These are phyloP conservation scores for Mycosphaerella sp. DNA, from an alignment of 2,329 filamentous ascomycete species.

Conservation along the genomic window DNA sequence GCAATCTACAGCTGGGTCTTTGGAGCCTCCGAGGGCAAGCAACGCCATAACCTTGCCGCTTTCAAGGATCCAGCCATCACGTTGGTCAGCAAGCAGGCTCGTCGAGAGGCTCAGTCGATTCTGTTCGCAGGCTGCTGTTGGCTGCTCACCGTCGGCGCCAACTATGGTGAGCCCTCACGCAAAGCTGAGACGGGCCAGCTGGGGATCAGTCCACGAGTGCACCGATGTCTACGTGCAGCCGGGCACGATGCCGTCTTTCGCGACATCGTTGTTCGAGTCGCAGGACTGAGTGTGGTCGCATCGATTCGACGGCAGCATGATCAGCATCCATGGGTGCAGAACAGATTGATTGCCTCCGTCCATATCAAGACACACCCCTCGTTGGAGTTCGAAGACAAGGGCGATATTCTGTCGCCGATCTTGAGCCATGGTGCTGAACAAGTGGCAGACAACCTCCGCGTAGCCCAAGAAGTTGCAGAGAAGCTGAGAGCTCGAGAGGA, in stretches of 20 bases:
- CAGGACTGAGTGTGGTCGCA: neutral
- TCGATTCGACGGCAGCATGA: neutral
- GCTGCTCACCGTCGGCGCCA: conserved; percentile 5
- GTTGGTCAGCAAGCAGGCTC: conserved; percentile 1
- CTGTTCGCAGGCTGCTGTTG: conserved; percentile 8
- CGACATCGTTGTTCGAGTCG: conserved; percentile 1
- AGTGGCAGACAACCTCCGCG: neutral
- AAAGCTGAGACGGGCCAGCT: conserved; percentile 1
- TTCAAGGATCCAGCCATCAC: conserved; percentile 6
- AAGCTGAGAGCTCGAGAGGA: neutral
- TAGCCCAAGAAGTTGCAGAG: neutral
- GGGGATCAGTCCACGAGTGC: neutral
- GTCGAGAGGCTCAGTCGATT: conserved; percentile 1
- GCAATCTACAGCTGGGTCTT: conserved; percentile 7
- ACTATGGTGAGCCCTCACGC: conserved; percentile 1
- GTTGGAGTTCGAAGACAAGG: neutral
- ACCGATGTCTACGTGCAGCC: neutral
- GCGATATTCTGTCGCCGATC: neutral
- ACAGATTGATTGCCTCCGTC: neutral
- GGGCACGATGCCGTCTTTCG: conserved; percentile 7
- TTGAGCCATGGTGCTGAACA: neutral
- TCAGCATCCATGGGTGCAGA: neutral
- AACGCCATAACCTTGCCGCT: neutral
- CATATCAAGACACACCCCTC: conserved; percentile 1
- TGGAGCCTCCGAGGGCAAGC: neutral